Evolutionary conservation across 306 rosid genomes (phyloP), one percentile per base, ranked within the genome.

Genomic region (Trifolium dubium): DNA sequence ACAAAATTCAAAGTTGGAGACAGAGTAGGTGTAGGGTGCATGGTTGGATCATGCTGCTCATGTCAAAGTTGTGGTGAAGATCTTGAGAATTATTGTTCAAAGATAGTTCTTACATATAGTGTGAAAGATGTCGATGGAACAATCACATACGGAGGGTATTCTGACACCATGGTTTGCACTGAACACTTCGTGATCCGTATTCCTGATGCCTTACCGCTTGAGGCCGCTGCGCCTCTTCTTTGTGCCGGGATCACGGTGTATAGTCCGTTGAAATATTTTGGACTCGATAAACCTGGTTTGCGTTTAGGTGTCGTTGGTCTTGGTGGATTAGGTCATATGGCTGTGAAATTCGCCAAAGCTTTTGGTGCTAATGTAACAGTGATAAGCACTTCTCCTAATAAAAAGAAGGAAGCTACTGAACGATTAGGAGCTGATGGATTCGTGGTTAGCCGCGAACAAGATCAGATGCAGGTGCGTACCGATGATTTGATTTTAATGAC

Each of bases 221-320:
- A 89, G 17, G 88, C 79, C 46, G 81, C 82, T 15, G 91, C 88
- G 19, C 94, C 94, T 30, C 84, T 89, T 3, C 83, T 89, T 0
- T 89, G 94, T 66, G 91, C 94, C 1, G 89, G 94, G 4, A 87
- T 89, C 77, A 86, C 94, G 6, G 87, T 86, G 35, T 89, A 81
- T 65, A 89, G 94, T 28, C 91, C 91, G 28, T 0, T 85, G n/a
- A 83, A 47, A 70, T 53, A 81, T 17, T 89, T 14, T 64, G 89
- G 80, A 15, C 78, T 89, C 0, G 87, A 83, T 66, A 55, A 87
- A 73, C 83, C 94, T 5, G 89, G 87, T 7, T 47, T 77, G 12
- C 76, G 79, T n/a, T 0, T 87, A 3, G 94, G 84, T 3, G 87
- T 89, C 6, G 94, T 83, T 28, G 91, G 89, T 8, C 84, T 89